Percentiles rank a stretch among this genome's conserved stretches.
These are phyloP conservation scores for Rhynchospora pubera DNA, from an alignment of 176 grass and related monocot genomes.

Conservation along the genomic window DNA sequence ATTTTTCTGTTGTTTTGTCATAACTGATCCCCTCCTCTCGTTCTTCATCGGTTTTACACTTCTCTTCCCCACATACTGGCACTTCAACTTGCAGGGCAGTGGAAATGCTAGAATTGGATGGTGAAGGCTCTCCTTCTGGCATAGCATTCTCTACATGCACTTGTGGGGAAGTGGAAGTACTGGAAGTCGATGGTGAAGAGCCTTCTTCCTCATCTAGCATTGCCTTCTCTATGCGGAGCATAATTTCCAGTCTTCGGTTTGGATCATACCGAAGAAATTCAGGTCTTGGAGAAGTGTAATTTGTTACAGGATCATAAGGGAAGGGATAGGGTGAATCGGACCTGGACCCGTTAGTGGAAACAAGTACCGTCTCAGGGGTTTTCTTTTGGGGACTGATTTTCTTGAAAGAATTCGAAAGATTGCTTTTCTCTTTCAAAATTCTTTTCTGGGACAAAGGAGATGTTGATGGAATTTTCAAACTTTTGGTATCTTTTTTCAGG, in stretches of 20 bases:
- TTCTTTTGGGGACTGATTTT: not conserved
- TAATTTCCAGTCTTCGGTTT: constrained; percentile 45
- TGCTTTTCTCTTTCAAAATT: constrained; percentile 6
- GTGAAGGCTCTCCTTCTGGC: not conserved
- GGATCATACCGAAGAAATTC: constrained; percentile 73
- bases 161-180: not conserved
- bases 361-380: not conserved
- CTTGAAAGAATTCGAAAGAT: constrained; percentile 10
- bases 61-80: not conserved
- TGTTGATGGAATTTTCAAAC: not conserved
- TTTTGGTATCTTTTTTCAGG: not conserved
- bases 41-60: not conserved
- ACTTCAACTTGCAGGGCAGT: not conserved
- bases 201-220: constrained; percentile 19
- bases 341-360: not conserved
- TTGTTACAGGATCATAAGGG: constrained; percentile 63
- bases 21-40: not conserved
- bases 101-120: not conserved
- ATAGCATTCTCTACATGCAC: not conserved
- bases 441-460: constrained; percentile 2
- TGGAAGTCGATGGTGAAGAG: not conserved
- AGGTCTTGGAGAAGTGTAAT: constrained; percentile 66
- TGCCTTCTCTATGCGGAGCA: constrained; percentile 32
- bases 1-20: not conserved
- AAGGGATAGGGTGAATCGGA: not conserved